Evolutionary conservation across 352 stramenopile genomes (phyloP), one percentile per base, ranked within the genome.

Genomic region (Plasmopara viticola): DNA sequence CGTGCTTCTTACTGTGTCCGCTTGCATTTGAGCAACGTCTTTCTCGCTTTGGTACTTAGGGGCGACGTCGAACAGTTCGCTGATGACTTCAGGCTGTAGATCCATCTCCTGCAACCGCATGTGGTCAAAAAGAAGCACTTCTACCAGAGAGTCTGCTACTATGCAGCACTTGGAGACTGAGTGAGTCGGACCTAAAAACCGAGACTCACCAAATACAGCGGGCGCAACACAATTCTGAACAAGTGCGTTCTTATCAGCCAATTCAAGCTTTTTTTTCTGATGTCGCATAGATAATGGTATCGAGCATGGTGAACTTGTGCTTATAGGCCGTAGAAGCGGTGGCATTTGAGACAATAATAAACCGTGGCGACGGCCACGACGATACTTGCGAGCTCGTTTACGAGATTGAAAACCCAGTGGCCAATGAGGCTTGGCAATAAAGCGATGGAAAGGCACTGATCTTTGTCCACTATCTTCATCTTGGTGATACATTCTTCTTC

Each of bases 91-190:
- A 0, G 72, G 48, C 42, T 69, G 50, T 0, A 89, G 49, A 52
- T 84, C 74, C 76, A 89, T 89, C 48, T 89, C 78, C 51, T 89
- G 78, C n/a, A 89, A 60, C 12, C 74, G 74, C 60, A 79, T 68
- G 42, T 89, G 76, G 35, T 86, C 70, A 37, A 89, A 84, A 2
- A 87, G 53, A 18, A 89, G 58, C 46, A 86, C 74, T 52, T 89
- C 78, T 17, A 87, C 75, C 15, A 89, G 68, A 28, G 74, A 86
- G 35, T 89, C 70, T 13, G 75, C 73, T 40, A 87, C 63, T 18
- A 89, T 48, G 44, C 44, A 84, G 66, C 78, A 87, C 47, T 87
- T 86, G 18, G 76, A 72, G 30, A 53, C 53, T 28, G 71, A 54
- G 20, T 74, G 56, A 6, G 80, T 68, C 30, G 72, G 74, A 33